Evolutionary conservation across 108 stramenopile species (phyloP), one percentile per base, ranked within the genome.

Genomic region (Hondaea fermentalgiana): DNA sequence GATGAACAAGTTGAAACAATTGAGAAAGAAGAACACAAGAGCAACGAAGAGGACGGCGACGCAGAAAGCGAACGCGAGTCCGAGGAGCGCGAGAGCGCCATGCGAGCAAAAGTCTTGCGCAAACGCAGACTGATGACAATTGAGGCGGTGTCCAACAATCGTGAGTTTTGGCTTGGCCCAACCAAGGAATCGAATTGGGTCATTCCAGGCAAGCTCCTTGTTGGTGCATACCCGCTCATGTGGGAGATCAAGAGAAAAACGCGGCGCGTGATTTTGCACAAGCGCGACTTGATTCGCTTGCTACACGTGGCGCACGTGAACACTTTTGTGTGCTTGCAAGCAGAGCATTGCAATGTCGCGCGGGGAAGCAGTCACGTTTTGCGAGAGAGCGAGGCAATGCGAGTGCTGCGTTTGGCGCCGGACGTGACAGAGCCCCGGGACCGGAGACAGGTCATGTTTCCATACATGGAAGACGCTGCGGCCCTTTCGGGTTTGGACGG

Each of bases 271-370:
- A 44, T 72, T 5, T 10, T 83, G 14, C 14, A 83, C 72, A 83
- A 83, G 25, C 44, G 72, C 10, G 72, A 83, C 0, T 35, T 90
- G 42, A 25, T 21, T 44, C 10, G 29, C 14, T 89, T 94, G 29
- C 90, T 94, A 0, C 76, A 89, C 3, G 44, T 44, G 29, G 91
- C 91, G 6, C 25, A 64, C 5, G 92, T 94, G 17, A 92, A 91
- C 23, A 93, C 92, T 4, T 94, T 94, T 88, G 92, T 93, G 23
- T 94, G 93, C 91, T 89, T 94, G 17, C 93, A 94, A 53, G 87
- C 87, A 5, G 93, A 94, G 91, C 92, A 93, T 88, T 8, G 8
- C 10, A 83, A 51, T 5, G 44, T 45, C 8, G 1, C 72, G 47
- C 47, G 47, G 17, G 72, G 72, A 21, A 8, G 23, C 19, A 83